Evolutionary conservation across 495 filamentous ascomycete genomes (phyloP).

Genomic region (Penicillium manginii): DNA sequence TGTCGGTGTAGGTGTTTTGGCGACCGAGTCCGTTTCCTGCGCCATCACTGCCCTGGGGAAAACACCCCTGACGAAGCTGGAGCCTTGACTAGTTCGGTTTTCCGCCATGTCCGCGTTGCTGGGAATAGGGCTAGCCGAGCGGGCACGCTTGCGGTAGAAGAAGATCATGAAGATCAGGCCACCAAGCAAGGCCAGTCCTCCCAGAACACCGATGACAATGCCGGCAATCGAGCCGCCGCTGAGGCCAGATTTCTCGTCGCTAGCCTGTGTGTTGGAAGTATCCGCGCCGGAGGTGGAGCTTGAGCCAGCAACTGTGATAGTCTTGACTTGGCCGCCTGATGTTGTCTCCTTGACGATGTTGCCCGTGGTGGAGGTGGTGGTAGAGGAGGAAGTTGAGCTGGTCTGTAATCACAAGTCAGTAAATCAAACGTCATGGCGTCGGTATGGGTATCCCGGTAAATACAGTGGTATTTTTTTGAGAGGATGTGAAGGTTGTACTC

Average conservation of each 20-base stretch:
- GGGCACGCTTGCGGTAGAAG: constrained; percentile 45
- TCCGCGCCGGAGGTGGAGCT: constrained; percentile 30
- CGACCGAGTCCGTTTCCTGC: constrained; percentile 16
- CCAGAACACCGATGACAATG: constrained; percentile 54
- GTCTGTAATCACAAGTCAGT: constrained; percentile 26
- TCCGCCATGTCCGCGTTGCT: constrained; percentile 41
- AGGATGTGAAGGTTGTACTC: constrained; percentile 14
- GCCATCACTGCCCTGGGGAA: constrained; percentile 45
- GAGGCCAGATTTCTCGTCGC: constrained; percentile 27
- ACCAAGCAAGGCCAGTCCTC: constrained; percentile 44
- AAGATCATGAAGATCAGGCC: constrained; percentile 47
- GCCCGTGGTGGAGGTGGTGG: constrained; percentile 40
- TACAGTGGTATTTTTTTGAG: constrained; percentile 22
- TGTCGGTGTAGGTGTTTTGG: constrained; percentile 46
- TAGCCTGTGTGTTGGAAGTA: constrained; percentile 1
- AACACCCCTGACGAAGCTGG: constrained; percentile 45
- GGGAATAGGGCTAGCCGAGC: constrained; percentile 36
- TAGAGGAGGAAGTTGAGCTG: constrained; percentile 33
- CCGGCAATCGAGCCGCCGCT: constrained; percentile 49
- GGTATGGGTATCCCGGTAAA: background rate
- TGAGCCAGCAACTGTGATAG: constrained; percentile 54
- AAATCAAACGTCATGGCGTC: background rate
- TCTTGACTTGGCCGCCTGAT: constrained; percentile 49
- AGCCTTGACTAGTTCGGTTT: constrained; percentile 49
- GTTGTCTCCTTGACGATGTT: constrained; percentile 49